These are phyloP conservation scores for Ramaria rubella DNA, from an alignment of 768 basidiomycete genomes.

Conservation along the genomic window DNA sequence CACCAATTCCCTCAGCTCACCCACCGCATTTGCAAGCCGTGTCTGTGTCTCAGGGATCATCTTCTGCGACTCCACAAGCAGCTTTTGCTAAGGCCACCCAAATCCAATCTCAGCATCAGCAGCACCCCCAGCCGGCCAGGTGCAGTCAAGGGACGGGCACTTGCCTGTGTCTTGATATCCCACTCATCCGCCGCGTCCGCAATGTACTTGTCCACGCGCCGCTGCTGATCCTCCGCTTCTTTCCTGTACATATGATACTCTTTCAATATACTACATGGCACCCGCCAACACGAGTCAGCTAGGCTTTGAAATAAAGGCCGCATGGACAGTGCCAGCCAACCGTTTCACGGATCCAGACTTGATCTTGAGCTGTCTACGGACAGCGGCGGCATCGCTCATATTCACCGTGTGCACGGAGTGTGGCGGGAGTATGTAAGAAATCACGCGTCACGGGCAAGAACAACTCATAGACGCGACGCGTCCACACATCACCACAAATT, in stretches of 20 bases:
- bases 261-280: conserved; percentile 50
- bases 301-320: conserved; percentile 13
- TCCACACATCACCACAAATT: too few relatives aligned
- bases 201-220: conserved; percentile 55
- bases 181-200: conserved; percentile 57
- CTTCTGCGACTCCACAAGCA: conserved; percentile 72
- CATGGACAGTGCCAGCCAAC: conserved; percentile 34
- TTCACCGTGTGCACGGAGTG: too few relatives aligned
- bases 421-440: too few relatives aligned
- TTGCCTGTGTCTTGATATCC: conserved; percentile 72
- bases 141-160: too few relatives aligned
- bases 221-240: conserved; percentile 54
- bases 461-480: too few relatives aligned
- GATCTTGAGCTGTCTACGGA: conserved; percentile 69
- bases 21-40: conserved; percentile 55
- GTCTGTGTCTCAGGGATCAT: conserved; percentile 67
- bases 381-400: conserved; percentile 43
- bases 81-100: conserved; percentile 42
- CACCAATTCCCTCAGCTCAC: conserved; percentile 57
- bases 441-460: too few relatives aligned
- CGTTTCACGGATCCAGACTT: conserved; percentile 61
- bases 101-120: too few relatives aligned
- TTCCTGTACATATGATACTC: conserved; percentile 60
- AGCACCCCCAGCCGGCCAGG: too few relatives aligned
- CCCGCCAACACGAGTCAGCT: conserved; percentile 10